Evolutionary conservation across 2,329 filamentous ascomycete species (phyloP).

Genomic region (Ophiostoma quercus): DNA sequence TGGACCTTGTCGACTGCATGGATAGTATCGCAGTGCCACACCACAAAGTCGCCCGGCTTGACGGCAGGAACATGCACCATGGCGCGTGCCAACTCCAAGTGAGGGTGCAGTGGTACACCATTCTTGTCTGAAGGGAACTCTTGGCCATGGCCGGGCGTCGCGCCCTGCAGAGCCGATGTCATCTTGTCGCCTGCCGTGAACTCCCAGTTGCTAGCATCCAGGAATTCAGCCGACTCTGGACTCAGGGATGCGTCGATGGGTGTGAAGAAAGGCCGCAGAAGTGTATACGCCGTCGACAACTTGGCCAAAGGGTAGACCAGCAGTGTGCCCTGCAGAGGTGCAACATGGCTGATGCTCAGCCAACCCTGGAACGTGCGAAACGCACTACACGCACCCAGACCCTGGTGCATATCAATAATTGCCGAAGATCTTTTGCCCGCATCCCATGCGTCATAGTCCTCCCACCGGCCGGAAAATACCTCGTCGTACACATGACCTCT

Average conservation of each 20-base stretch:
- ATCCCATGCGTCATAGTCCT: slow-evolving; percentile 78
- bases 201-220: slow-evolving; percentile 41
- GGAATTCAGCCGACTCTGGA: slow-evolving; percentile 33
- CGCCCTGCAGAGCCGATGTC: slow-evolving; percentile 55
- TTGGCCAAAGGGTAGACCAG: slow-evolving; percentile 73
- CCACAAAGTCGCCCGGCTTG: slow-evolving; percentile 68
- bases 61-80: slow-evolving; percentile 70
- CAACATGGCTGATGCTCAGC: slow-evolving; percentile 71
- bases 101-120: slow-evolving; percentile 54
- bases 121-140: slow-evolving; percentile 52
- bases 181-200: slow-evolving; percentile 30
- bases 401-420: slow-evolving; percentile 70
- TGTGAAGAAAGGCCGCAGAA: slow-evolving; percentile 79
- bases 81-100: slow-evolving; percentile 59
- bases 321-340: slow-evolving; percentile 71
- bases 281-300: slow-evolving; percentile 70
- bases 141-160: slow-evolving; percentile 61
- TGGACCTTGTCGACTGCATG: slow-evolving; percentile 82
- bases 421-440: slow-evolving; percentile 62
- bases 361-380: slow-evolving; percentile 90
- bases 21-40: slow-evolving; percentile 78
- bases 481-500: slow-evolving; percentile 63
- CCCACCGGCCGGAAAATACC: slow-evolving; percentile 72
- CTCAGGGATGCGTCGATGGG: slow-evolving; percentile 35
- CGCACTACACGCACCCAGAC: slow-evolving; percentile 74